Evolutionary conservation across 352 stramenopile species (phyloP).

Genomic region (Globisporangium rhizosaccharum): DNA sequence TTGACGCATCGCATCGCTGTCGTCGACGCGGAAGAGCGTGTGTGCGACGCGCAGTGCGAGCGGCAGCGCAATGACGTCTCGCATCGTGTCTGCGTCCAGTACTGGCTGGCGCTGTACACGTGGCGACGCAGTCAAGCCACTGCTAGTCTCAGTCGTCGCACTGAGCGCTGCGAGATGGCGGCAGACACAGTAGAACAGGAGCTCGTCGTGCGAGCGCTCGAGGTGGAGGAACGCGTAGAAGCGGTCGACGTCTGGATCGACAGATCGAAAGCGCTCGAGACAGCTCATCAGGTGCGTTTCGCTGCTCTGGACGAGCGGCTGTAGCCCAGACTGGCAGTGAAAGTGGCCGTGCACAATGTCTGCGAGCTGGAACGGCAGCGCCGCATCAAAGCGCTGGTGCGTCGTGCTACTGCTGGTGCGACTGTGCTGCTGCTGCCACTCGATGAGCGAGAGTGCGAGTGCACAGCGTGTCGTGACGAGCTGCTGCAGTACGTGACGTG

Average conservation of each 20-base stretch:
- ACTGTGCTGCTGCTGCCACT: conserved; percentile 26
- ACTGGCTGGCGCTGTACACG: conserved; percentile 26
- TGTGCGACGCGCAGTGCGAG: conserved; percentile 39
- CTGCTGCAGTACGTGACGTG: conserved; percentile 11
- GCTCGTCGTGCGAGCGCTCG: conserved; percentile 45
- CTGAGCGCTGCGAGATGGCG: conserved; percentile 23
- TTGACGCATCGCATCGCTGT: conserved; percentile 28
- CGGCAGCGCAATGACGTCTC: conserved; percentile 43
- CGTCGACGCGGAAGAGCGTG: conserved; percentile 44
- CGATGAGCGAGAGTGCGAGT: conserved; percentile 40
- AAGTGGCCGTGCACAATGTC: conserved; percentile 56
- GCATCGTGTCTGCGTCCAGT: conserved; percentile 45
- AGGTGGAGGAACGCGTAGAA: conserved; percentile 52
- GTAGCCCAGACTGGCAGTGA: conserved; percentile 50
- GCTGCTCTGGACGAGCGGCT: conserved; percentile 43
- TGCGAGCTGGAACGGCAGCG: conserved; percentile 25
- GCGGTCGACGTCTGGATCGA: conserved; percentile 51
- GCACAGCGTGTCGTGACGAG: conserved; percentile 31
- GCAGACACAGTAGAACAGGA: conserved; percentile 59
- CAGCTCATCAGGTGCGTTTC: conserved; percentile 22
- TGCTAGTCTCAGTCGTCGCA: background rate
- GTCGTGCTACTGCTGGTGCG: conserved; percentile 11
- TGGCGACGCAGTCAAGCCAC: conserved; percentile 10
- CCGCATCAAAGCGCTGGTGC: background rate
- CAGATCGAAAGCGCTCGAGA: conserved; percentile 27